Conservation (phyloP, 305 asterid species). For the Euphrasia arctica region DNA sequence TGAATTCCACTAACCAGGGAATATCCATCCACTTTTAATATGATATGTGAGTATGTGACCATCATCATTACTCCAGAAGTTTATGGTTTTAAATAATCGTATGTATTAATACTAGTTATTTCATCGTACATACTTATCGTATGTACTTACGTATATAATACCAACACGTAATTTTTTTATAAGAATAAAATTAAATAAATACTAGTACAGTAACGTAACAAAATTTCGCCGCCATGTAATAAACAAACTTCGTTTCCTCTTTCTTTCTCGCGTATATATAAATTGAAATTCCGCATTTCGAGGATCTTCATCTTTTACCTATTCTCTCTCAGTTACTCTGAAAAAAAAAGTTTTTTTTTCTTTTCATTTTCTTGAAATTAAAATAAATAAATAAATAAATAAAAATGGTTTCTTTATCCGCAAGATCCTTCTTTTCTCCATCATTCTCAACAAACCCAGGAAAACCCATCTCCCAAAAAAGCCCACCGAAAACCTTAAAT, state of each 20-base stretch:
- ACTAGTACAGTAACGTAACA: background rate
- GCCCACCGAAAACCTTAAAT: background rate
- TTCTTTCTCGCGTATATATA: background rate
- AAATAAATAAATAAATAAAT: background rate
- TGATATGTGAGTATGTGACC: no score
- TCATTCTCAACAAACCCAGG: constrained; percentile 4
- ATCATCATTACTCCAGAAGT: no score
- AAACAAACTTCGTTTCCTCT: constrained; percentile 6
- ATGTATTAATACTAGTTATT: no score
- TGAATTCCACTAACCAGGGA: no score
- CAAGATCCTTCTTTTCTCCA: constrained; percentile 27
- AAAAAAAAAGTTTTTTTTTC: background rate
- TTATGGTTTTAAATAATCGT: no score
- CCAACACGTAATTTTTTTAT: no score
- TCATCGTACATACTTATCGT: no score
- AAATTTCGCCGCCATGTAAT: constrained; percentile 32
- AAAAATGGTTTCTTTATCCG: constrained; percentile 33
- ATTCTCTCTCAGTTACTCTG: background rate
- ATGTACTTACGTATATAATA: no score
- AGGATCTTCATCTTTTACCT: constrained; percentile 34
- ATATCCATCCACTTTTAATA: no score
- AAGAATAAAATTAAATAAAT: background rate
- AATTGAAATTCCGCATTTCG: constrained; percentile 36
- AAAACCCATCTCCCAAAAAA: background rate
- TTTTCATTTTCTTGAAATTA: no score